Base-by-base conservation (phyloP, 305 asterid genomes). In the Solanum hybrid region DNA sequence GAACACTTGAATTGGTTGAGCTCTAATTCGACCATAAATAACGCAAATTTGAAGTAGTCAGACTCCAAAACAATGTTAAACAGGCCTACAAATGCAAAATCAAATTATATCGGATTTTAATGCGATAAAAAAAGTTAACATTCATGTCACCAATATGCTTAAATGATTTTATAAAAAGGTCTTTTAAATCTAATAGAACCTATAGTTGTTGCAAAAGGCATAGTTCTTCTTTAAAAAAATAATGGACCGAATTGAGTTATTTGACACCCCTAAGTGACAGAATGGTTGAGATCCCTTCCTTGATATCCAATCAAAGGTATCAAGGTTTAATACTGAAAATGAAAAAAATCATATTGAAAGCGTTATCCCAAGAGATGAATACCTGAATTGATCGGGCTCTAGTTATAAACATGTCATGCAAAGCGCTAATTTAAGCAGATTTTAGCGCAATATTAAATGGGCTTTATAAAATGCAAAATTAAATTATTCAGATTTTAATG, bases 351-450 rank as follows among this genome's bases (percentile, higher is more conserved):
- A 64, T 8, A 4, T 22, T 61, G 2, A 0, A 8, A 1, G 3
- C 0, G 1, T 64, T 0, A 0, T 64, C 0, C 2, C 0, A 1
- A 61, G 26, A 61, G 5, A 61, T 20, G 26, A 61, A 8, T 1
- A 22, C 5, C 1, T 64, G 5, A 64, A 64, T 64, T 64, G 0
- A 64, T 22, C 6, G 0, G 12, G 4, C 1, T 64, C 12, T 64
- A 64, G 3, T 61, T 61, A 61, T 64, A 64, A 64, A 3, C 4
- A 64, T 64, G 73, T 1, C 6, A 20, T 22, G 73, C 12, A 4
- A 64, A 64, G 34, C 33, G 33, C 33, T 31, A 31, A 31, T 31
- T 31, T 31, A 31, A 31, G 33, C 33, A 31, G 33, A 31, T 31
- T 31, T 31, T 31, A 31, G 33, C 33, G 33, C 33, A 31, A 31